Conservation (phyloP, 331 rosid species). For the Pyrus hybrid region DNA sequence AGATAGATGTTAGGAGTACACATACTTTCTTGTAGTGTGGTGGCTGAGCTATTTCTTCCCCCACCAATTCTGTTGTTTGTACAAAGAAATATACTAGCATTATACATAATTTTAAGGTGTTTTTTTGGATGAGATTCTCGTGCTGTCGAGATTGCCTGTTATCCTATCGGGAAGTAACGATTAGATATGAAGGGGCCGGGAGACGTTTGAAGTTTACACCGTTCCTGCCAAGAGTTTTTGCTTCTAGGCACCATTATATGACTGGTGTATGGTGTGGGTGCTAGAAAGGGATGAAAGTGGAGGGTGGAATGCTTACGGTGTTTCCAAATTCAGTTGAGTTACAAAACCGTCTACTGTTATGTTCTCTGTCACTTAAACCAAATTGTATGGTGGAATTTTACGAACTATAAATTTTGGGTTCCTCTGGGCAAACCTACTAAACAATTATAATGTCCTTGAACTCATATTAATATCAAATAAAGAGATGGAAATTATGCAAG, state of each 20-base stretch:
- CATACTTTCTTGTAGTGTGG: slow-evolving; percentile 15
- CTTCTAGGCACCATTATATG: not conserved
- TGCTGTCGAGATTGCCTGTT: not conserved
- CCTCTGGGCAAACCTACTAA: not conserved
- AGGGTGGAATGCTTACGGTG: not conserved
- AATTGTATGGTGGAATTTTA: not conserved
- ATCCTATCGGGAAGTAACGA: not conserved
- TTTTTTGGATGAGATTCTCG: not conserved
- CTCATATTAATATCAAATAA: not conserved
- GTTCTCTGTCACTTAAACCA: not conserved
- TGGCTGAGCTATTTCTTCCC: slow-evolving; percentile 39
- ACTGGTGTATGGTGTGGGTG: not conserved
- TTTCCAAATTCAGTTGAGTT: not conserved
- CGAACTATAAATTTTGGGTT: not conserved
- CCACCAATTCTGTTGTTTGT: slow-evolving; percentile 54
- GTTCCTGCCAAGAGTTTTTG: not conserved
- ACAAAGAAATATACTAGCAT: slow-evolving; percentile 17
- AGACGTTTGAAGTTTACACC: not conserved
- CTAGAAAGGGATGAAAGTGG: not conserved
- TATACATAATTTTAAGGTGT: slow-evolving; percentile 4
- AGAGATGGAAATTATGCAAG: not conserved
- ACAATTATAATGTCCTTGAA: not conserved
- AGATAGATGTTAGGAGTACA: slow-evolving; percentile 15
- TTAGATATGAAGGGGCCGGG: not conserved
- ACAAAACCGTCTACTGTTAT: not conserved